Evolutionary conservation across 306 rosid genomes (phyloP), one percentile per base, ranked within the genome.

Genomic region (Hylodesmum podocarpum): DNA sequence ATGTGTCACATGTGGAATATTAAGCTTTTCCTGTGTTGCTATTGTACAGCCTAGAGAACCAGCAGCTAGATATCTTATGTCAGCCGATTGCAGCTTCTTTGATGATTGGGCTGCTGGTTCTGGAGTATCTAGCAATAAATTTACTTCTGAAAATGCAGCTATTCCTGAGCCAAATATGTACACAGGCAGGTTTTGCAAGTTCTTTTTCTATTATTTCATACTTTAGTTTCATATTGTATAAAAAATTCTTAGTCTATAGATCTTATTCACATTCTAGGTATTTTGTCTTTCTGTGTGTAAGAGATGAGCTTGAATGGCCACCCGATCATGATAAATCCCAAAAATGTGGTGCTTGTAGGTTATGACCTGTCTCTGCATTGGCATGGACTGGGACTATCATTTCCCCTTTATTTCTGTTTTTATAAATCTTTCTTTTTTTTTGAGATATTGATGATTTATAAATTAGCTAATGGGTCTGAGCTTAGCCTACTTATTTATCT

Each of bases 21-120:
- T 96, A 81, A 85, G 96, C 89, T 96, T 96, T 87, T 87, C 97
- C 31, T 96, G 99, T 78, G 93, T 91, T 39, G 99, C 99, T 66
- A 78, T 96, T 80, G 78, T 96, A 79, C 97, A 88, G 83, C 99
- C 99, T 21, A 91, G 79, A 80, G 97, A 96, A 76, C 82, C 88
- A 62, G 92, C 99, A 2, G 87, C 99, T 79, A 87, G 96, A 82
- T 86, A 92, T 85, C 94, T 92, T 58, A 89, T 89, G 97, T 86
- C 99, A 22, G 96, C 98, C 79, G 96, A 91, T 73, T 82, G 94
- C 84, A 91, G 98, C 86, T 86, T 83, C 96, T 91, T 92, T 70
- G 89, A 87, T 77, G 96, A 91, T 87, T 91, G 93, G 96, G 79
- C 59, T 67, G 96, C 79, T 83, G 93, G 88, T 76, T 87, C 96